phyloP scores from a whole-genome alignment of 2,329 filamentous ascomycete species.

The Beauveria bassiana region DNA sequence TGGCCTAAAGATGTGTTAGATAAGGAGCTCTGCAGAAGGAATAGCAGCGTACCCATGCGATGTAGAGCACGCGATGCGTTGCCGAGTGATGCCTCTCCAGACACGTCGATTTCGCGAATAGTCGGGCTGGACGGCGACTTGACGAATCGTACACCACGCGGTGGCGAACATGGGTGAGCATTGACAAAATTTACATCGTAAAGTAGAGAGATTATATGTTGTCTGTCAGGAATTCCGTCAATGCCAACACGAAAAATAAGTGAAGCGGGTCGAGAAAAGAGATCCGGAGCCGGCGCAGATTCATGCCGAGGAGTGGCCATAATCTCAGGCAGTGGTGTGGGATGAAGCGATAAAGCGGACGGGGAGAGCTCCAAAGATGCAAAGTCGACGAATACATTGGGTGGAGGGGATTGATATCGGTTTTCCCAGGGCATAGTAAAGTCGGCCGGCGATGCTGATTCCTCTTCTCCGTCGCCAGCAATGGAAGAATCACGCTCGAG shows the following conservation, averaged over 20 bases:
- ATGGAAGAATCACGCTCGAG: slow-evolving; percentile 55
- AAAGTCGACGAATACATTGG: slow-evolving; percentile 41
- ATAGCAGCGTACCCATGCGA: slow-evolving; percentile 34
- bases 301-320: slow-evolving; percentile 32
- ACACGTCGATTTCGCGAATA: slow-evolving; percentile 49
- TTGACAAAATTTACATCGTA: slow-evolving; percentile 60
- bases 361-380: slow-evolving; percentile 42
- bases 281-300: slow-evolving; percentile 22
- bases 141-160: slow-evolving; percentile 47
- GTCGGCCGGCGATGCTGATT: slow-evolving; percentile 49
- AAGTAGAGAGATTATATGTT: slow-evolving; percentile 37
- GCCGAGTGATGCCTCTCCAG: slow-evolving; percentile 34
- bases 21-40: not conserved
- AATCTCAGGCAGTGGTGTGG: slow-evolving; percentile 36
- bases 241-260: slow-evolving; percentile 28
- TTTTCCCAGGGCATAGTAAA: slow-evolving; percentile 56
- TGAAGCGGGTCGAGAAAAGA: slow-evolving; percentile 27
- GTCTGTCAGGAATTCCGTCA: slow-evolving; percentile 32
- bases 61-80: slow-evolving; percentile 39
- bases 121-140: slow-evolving; percentile 53
- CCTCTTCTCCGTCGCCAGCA: slow-evolving; percentile 48
- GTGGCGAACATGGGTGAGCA: slow-evolving; percentile 56
- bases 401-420: slow-evolving; percentile 39
- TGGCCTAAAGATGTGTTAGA: slow-evolving; percentile 38
- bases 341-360: slow-evolving; percentile 35